Conservation (phyloP, 2,329 filamentous ascomycete genomes). For the Stachybotrys elegans region DNA sequence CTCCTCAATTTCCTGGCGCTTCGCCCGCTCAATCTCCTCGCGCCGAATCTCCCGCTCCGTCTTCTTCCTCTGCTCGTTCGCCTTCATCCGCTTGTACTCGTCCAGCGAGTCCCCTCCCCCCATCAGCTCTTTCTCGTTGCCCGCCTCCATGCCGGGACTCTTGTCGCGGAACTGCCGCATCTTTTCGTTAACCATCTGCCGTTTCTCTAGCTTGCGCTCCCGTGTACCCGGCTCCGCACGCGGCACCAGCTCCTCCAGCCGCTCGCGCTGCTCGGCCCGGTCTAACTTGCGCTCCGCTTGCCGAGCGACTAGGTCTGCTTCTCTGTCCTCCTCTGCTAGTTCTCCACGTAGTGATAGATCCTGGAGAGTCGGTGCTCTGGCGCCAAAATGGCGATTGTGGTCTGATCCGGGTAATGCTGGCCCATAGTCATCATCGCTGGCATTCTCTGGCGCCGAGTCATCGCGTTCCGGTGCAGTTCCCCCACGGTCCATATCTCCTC, state of each 20-base stretch:
- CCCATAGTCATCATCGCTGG: slow-evolving; percentile 53
- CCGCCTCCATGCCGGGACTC: slow-evolving; percentile 51
- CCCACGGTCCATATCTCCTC: slow-evolving; percentile 9
- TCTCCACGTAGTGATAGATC: slow-evolving; percentile 64
- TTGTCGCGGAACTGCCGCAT: slow-evolving; percentile 69
- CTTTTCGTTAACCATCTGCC: slow-evolving; percentile 63
- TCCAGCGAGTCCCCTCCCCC: slow-evolving; percentile 61
- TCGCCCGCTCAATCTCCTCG: slow-evolving; percentile 74
- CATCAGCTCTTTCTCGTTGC: slow-evolving; percentile 72
- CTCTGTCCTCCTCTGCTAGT: slow-evolving; percentile 43
- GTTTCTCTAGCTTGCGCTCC: slow-evolving; percentile 85
- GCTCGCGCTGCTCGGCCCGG: slow-evolving; percentile 61
- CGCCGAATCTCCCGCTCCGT: slow-evolving; percentile 76
- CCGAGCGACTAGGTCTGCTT: slow-evolving; percentile 48
- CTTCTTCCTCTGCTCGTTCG: slow-evolving; percentile 66
- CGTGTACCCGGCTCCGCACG: slow-evolving; percentile 78
- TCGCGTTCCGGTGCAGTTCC: slow-evolving; percentile 6
- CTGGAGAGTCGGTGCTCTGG: slow-evolving; percentile 64
- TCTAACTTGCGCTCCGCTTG: slow-evolving; percentile 60
- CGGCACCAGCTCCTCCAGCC: slow-evolving; percentile 74
- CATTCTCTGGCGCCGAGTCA: slow-evolving; percentile 10
- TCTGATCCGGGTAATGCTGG: slow-evolving; percentile 23
- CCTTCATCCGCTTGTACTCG: slow-evolving; percentile 64
- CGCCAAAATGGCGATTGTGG: slow-evolving; percentile 32
- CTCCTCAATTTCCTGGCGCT: slow-evolving; percentile 75